Base-by-base conservation (phyloP, 805 yeast genomes). In the Suhomyces faveliae region DNA sequence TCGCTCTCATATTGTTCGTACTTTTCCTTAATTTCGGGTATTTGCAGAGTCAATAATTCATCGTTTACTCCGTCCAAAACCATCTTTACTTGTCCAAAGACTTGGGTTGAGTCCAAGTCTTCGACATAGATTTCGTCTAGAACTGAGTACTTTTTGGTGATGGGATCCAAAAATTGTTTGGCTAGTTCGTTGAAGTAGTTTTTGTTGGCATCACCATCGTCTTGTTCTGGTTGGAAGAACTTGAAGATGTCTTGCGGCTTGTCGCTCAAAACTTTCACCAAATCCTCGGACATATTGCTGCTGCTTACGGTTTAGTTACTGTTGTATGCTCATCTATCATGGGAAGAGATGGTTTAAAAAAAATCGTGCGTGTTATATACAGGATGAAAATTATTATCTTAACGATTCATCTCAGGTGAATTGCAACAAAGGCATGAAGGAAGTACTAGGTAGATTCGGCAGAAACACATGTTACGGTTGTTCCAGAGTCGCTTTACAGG, bases 51-150 rank as follows among this genome's bases (percentile, higher is more conserved):
- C 61, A 87, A 61, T 29, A 89, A 66, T 38, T 76, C 74, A 42
- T 85, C 89, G 22, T 85, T 82, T 10, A 86, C 85, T 6, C 85
- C 85, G 49, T 90, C 97, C 33, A 89, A 71, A 15, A 92, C 84
- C 70, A 92, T 78, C 65, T 87, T 89, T 2, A 88, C 84, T 67
- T 92, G 98, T 47, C 92, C 96, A 89, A 92, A 92, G 0, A 94
- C 90, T 62, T 92, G 98, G 35, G 85, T 79, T 20, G 96, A 84
- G 63, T 88, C 96, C 46, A 92, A 72, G 0, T 97, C 98, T 42
- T 90, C 95, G 11, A 86, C 77, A 56, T 85, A 81, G 17, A 92
- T 76, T 61, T 88, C 90, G 64, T 90, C 96, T 17, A 92, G 72
- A 5, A 87, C 85, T 0, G 94, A 79, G 52, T 67, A 66, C 47